These are phyloP conservation scores for Nematocida parisii DNA, from an alignment of 371 early-diverging fungal species.

Conservation along the genomic window DNA sequence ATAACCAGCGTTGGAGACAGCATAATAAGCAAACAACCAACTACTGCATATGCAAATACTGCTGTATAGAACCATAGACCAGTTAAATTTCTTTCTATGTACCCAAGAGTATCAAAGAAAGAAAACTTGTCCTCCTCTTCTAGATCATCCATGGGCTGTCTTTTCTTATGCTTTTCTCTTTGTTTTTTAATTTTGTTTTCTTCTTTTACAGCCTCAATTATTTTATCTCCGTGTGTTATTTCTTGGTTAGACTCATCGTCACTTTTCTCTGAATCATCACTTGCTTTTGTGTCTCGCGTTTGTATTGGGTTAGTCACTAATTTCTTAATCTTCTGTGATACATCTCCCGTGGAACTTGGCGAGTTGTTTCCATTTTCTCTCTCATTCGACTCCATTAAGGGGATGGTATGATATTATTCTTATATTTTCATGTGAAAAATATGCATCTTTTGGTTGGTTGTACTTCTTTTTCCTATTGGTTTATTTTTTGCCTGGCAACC, in stretches of 20 bases:
- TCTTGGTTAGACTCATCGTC: conserved; percentile 3
- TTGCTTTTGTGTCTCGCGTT: conserved; percentile 43
- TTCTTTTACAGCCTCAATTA: conserved; percentile 38
- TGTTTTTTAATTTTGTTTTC: conserved; percentile 38
- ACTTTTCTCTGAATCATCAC: conserved; percentile 7
- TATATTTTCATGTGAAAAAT: neutral
- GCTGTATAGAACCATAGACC: conserved; percentile 32
- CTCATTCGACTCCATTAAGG: neutral
- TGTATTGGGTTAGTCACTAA: conserved; percentile 37
- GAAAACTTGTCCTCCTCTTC: conserved; percentile 27
- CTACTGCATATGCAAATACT: conserved; percentile 43
- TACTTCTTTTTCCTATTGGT: neutral
- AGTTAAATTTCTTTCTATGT: conserved; percentile 25
- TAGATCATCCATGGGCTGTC: neutral
- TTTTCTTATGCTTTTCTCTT: conserved; percentile 24
- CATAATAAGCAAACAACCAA: conserved; percentile 62
- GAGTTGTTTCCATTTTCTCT: neutral
- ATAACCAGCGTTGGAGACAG: conserved; percentile 40
- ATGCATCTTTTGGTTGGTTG: neutral
- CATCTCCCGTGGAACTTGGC: neutral
- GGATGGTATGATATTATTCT: neutral
- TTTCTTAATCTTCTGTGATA: conserved; percentile 17
- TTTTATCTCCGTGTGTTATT: conserved; percentile 43
- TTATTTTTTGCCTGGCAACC: neutral
- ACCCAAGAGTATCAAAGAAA: conserved; percentile 57